Evolutionary conservation across 805 yeast genomes (phyloP).

Genomic region (Sugiyamaella qingdaonensis): DNA sequence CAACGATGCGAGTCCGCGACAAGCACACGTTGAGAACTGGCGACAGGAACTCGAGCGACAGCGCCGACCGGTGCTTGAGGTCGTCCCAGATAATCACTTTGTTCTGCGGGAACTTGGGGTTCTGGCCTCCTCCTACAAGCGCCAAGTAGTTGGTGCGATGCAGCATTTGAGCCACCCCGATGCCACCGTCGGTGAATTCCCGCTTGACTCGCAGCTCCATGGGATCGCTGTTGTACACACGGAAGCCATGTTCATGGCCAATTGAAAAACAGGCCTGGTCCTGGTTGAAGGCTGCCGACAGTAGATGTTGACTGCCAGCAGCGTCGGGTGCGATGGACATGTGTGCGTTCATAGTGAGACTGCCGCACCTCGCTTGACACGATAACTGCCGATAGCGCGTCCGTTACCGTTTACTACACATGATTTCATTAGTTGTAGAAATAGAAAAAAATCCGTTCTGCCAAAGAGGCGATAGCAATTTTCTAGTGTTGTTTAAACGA

Average conservation of each 20-base stretch:
- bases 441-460: too few species aligned
- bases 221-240: constrained; percentile 85
- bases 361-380: background rate
- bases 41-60: constrained; percentile 68
- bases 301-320: constrained; percentile 27
- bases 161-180: constrained; percentile 75
- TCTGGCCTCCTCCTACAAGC: constrained; percentile 82
- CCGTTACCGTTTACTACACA: too few species aligned
- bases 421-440: too few species aligned
- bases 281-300: constrained; percentile 74
- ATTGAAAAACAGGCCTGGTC: constrained; percentile 87
- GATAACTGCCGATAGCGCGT: too few species aligned
- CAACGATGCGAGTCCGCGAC: constrained; percentile 71
- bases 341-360: constrained; percentile 2
- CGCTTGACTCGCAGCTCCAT: constrained; percentile 69
- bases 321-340: background rate
- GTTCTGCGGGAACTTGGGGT: constrained; percentile 73
- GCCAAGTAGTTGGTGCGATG: constrained; percentile 89
- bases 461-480: too few species aligned
- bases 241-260: constrained; percentile 75
- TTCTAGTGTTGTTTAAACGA: too few species aligned
- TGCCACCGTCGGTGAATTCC: constrained; percentile 49
- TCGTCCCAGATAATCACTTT: constrained; percentile 92
- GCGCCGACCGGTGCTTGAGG: constrained; percentile 65
- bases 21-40: constrained; percentile 71